phyloP scores from a whole-genome alignment of 805 yeast genomes.

The Groenewaldozyma tartarivorans region DNA sequence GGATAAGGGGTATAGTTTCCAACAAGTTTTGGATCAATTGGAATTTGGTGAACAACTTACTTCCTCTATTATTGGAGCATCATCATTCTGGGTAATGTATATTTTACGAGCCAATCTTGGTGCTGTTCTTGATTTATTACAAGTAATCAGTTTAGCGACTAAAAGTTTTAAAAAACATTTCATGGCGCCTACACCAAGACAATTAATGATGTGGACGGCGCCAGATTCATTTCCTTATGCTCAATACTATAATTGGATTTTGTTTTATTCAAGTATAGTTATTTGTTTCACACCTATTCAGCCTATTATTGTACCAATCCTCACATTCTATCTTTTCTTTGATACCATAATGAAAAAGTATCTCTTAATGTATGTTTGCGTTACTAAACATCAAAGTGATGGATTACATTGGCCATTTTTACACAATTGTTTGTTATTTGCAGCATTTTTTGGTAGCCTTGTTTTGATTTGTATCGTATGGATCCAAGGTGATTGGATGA shows the following conservation, averaged over 20 bases:
- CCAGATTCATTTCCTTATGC: constrained; percentile 30
- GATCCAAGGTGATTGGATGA: constrained; percentile 28
- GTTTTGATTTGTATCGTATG: constrained; percentile 29
- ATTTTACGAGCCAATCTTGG: constrained; percentile 26
- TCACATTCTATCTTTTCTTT: constrained; percentile 20
- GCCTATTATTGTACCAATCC: constrained; percentile 28
- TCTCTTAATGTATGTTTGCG: constrained; percentile 26
- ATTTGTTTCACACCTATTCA: constrained; percentile 30
- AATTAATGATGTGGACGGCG: constrained; percentile 21
- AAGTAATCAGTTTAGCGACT: constrained; percentile 20
- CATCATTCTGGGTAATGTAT: constrained; percentile 35
- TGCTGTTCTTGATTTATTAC: constrained; percentile 24
- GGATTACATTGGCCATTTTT: constrained; percentile 30
- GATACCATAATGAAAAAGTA: constrained; percentile 28
- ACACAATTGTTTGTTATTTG: constrained; percentile 26
- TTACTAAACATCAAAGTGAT: constrained; percentile 29
- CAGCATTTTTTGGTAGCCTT: constrained; percentile 28
- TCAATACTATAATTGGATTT: constrained; percentile 23
- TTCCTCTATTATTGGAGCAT: constrained; percentile 28
- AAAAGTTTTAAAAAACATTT: constrained; percentile 19
- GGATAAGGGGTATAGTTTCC: constrained; percentile 15
- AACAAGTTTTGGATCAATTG: constrained; percentile 21
- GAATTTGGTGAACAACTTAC: constrained; percentile 26
- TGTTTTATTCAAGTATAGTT: constrained; percentile 29
- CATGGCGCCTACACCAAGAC: constrained; percentile 27